A percentile compares a stretch with the other conserved stretches of the same genome.
phyloP scores from a whole-genome alignment of 805 yeast genomes.

The Metschnikowia gruessii region DNA sequence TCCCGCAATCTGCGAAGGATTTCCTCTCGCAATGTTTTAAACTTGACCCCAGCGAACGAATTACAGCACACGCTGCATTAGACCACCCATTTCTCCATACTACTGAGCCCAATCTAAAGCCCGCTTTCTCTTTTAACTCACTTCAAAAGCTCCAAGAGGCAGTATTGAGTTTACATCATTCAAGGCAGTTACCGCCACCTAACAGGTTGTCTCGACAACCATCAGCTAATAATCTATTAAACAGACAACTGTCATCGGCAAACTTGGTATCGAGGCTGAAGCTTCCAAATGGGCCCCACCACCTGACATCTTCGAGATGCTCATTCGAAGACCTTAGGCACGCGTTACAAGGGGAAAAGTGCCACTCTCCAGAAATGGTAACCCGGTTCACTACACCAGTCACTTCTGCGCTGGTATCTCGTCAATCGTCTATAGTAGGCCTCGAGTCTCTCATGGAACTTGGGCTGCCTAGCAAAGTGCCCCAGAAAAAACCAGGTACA shows the following conservation, averaged over 20 bases:
- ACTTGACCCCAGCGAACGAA: conserved; percentile 44
- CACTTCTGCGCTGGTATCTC: conserved; percentile 15
- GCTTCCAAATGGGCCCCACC: background rate
- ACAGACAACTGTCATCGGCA: conserved; percentile 1
- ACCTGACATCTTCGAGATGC: conserved; percentile 6
- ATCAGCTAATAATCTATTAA: conserved; percentile 1
- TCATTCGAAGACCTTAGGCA: conserved; percentile 10
- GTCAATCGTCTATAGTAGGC: conserved; percentile 15
- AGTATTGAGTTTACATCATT: conserved; percentile 15
- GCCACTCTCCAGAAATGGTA: conserved; percentile 20
- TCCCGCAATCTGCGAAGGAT: conserved; percentile 52
- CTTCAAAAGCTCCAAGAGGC: conserved; percentile 18
- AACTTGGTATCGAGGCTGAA: conserved; percentile 4
- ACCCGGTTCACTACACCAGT: conserved; percentile 19
- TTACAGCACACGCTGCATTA: conserved; percentile 44
- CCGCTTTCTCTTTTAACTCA: conserved; percentile 15
- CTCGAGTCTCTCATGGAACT: conserved; percentile 5
- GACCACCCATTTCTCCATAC: conserved; percentile 40
- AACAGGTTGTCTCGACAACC: background rate
- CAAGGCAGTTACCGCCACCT: conserved; percentile 9
- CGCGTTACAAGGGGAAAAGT: conserved; percentile 17
- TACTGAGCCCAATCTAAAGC: conserved; percentile 1
- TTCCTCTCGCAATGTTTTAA: conserved; percentile 55
- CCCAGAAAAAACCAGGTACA: background rate
- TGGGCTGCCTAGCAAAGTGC: conserved; percentile 1